Conservation (phyloP, 495 filamentous ascomycete genomes). For the Aspergillus mulundensis region DNA sequence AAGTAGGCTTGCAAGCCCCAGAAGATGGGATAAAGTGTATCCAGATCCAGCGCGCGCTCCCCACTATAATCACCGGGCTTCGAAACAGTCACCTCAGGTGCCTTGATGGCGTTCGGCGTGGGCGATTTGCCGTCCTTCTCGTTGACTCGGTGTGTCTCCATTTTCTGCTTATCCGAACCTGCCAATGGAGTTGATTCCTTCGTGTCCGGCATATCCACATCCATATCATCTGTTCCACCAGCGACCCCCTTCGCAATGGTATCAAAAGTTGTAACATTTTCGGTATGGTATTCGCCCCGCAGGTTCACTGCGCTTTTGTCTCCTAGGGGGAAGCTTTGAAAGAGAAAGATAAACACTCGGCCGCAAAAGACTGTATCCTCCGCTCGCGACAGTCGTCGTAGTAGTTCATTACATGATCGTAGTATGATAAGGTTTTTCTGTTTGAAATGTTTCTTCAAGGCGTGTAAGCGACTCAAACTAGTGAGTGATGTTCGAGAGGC, state of each 20-base stretch:
- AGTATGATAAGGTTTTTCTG: slow-evolving; percentile 85
- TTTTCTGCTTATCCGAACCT: slow-evolving; percentile 20
- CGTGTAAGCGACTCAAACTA: slow-evolving; percentile 13
- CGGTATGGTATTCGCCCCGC: slow-evolving; percentile 90
- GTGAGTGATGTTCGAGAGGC: not conserved
- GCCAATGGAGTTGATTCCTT: slow-evolving; percentile 27
- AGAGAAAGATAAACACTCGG: slow-evolving; percentile 94
- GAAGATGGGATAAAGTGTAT: slow-evolving; percentile 84
- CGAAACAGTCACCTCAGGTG: slow-evolving; percentile 51
- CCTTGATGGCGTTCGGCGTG: slow-evolving; percentile 20
- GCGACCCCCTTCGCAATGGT: slow-evolving; percentile 31
- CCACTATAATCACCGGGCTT: slow-evolving; percentile 40
- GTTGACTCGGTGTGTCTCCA: slow-evolving; percentile 13
- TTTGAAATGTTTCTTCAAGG: slow-evolving; percentile 63
- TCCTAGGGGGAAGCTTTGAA: slow-evolving; percentile 92
- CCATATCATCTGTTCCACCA: slow-evolving; percentile 39
- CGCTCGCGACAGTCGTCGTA: slow-evolving; percentile 83
- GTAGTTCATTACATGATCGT: slow-evolving; percentile 88
- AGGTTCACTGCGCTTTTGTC: slow-evolving; percentile 97
- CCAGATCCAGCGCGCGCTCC: slow-evolving; percentile 51
- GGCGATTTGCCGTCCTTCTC: slow-evolving; percentile 22
- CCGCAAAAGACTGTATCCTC: slow-evolving; percentile 98
- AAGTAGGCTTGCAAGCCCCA: slow-evolving; percentile 91
- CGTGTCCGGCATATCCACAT: slow-evolving; percentile 61
- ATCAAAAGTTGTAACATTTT: slow-evolving; percentile 90